These are phyloP conservation scores for Coemansia asiatica DNA, from an alignment of 192 early-diverging fungal genomes.

Conservation along the genomic window DNA sequence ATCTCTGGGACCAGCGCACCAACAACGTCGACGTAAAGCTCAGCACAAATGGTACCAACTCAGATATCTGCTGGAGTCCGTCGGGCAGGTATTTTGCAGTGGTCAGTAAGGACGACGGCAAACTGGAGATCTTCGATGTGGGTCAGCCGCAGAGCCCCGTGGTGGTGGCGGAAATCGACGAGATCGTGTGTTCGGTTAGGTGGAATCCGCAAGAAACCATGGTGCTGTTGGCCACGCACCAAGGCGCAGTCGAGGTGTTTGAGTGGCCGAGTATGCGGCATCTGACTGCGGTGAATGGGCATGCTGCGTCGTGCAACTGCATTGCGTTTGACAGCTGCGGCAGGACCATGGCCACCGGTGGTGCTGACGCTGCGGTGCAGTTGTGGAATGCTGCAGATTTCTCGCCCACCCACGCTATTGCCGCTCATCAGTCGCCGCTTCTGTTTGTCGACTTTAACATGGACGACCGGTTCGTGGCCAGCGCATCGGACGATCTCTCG, in stretches of 20 bases:
- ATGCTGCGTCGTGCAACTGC: slow-evolving; percentile 38
- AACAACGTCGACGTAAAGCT: slow-evolving; percentile 10
- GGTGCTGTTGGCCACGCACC: slow-evolving; percentile 36
- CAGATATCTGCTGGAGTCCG: slow-evolving; percentile 42
- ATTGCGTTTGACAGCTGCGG: slow-evolving; percentile 31
- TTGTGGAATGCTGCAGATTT: slow-evolving; percentile 40
- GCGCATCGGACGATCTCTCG: slow-evolving; percentile 37
- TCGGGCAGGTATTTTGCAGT: slow-evolving; percentile 32
- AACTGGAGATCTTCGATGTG: slow-evolving; percentile 35
- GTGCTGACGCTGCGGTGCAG: slow-evolving; percentile 35
- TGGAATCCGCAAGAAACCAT: slow-evolving; percentile 30
- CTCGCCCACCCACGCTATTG: slow-evolving; percentile 16
- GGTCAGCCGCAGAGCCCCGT: slow-evolving; percentile 18
- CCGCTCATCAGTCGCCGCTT: slow-evolving; percentile 40
- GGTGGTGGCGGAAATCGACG: slow-evolving; percentile 24
- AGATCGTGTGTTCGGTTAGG: slow-evolving; percentile 14
- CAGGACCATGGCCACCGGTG: slow-evolving; percentile 32
- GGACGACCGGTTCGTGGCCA: slow-evolving; percentile 41
- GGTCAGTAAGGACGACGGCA: slow-evolving; percentile 32
- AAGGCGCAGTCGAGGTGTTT: slow-evolving; percentile 38
- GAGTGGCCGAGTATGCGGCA: slow-evolving; percentile 46
- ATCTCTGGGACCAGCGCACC: slow-evolving; percentile 41
- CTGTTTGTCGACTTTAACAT: slow-evolving; percentile 34
- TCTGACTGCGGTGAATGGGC: slow-evolving; percentile 27
- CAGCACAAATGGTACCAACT: slow-evolving; percentile 14